Base-by-base conservation (phyloP, 495 filamentous ascomycete genomes). In the Penicillium cosmopolitanum region DNA sequence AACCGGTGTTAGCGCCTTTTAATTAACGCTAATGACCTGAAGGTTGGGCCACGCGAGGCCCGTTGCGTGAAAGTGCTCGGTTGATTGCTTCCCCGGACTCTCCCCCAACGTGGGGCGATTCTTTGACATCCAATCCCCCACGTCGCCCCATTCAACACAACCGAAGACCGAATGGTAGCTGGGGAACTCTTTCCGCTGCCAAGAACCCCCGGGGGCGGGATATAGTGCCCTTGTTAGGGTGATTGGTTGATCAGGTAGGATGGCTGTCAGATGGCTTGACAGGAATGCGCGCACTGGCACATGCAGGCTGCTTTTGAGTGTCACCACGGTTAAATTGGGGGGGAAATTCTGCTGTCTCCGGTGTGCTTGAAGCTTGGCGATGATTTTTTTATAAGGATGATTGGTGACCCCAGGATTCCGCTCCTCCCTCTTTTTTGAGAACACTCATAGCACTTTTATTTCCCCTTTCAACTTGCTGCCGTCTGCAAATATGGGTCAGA, bases 21-120 rank as follows among this genome's bases (percentile, higher is more conserved):
- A 4, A 9, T 8, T n/a, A 28, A 48, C 46, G 11, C 21, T 12
- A 48, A 28, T 11, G 6, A n/a, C 7, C 4, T 48, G 46, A 23
- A 23, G 9, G 7, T 19, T 6, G 11, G 9, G 6, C 4, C 52
- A 51, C 54, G 53, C 43, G 34, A 64, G 16, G 16, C 10, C 46
- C 8, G 46, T 28, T n/a, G 5, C 42, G n/a, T 16, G 42, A 44
- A 44, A 16, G n/a, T 44, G 15, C 28, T 64, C 65, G 65, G 65
- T 47, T 1, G 59, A 67, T 58, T 57, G 38, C 50, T 61, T 61
- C 65, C 65, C 65, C 62, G 65, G 62, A 62, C 51, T 67, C 47
- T 50, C 23, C 5, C 28, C 19, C 36, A 40, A 50, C 58, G 51
- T 56, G 60, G 51, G 51, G 50, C 13, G 42, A 56, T 19, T 16